Evolutionary conservation across 345 rosid species (phyloP), one percentile per base, ranked within the genome.

Genomic region (Laguncularia racemosa): DNA sequence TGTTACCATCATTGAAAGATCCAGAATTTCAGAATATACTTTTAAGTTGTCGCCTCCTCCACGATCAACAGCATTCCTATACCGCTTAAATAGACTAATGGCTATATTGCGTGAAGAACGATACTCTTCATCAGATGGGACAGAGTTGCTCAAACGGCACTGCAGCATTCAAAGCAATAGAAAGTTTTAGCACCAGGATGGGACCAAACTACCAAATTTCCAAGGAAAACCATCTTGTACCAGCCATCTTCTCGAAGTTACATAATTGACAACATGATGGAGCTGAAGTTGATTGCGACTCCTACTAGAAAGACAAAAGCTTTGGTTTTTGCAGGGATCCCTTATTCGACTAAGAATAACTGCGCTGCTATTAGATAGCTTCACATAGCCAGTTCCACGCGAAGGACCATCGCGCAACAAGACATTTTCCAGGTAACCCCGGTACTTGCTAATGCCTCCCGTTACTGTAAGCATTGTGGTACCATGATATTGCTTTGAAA

Each of bases 41-140:
- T 84, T 84, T 71, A 91, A 68, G 82, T 84, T 88, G 84, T 88
- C 85, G 67, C 84, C 96, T 84, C 86, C 88, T 61, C 98, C 98
- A 6, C 98, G 95, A 43, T 84, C 92, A 55, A 91, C 78, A 60
- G 73, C 89, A 23, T 81, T 84, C 74, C 78, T 85, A 77, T 91
- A 88, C 44, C 95, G 84, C 78, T 82, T 78, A 65, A 91, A 75
- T 71, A 91, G 74, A 73, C 88, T 88, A 72, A 81, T 75, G 4
- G 98, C 96, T 71, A 91, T 91, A 69, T 88, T 88, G 53, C 88
- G 79, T 7, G 92, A 88, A 5, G 98, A 91, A 60, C 85, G 92
- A 50, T 85, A 91, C 77, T 91, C 96, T 57, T 91, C 85, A 67
- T 88, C 90, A 2, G 77, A 58, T 10, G 85, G 77, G 57, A 52